Evolutionary conservation across 169 alveolate genomes (phyloP).

Genomic region (Blepharisma undulans): DNA sequence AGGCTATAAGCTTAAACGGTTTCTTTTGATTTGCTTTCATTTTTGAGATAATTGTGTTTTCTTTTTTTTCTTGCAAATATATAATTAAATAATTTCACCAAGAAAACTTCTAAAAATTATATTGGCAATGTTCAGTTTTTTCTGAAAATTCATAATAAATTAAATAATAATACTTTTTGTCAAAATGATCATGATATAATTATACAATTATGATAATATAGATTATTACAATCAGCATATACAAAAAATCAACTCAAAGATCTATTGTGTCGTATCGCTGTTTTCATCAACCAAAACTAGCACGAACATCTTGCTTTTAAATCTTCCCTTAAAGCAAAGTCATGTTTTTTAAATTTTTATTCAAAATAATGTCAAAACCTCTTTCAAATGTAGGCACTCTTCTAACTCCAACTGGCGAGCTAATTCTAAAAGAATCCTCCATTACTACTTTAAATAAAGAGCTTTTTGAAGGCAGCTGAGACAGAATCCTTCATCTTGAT

Average conservation of each 20-base stretch:
- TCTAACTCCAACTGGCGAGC: slow-evolving; percentile 33
- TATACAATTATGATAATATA: not conserved
- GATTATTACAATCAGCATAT: not conserved
- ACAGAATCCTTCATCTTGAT: slow-evolving; percentile 2
- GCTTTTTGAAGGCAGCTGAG: not conserved
- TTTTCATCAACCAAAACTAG: not conserved
- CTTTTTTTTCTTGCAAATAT: not conserved
- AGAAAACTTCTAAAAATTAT: not conserved
- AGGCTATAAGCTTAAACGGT: not conserved
- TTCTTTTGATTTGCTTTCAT: not conserved
- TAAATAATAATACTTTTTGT: not conserved
- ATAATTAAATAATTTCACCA: not conserved
- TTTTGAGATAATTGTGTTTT: not conserved
- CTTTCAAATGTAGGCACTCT: not conserved
- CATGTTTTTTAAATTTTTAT: not conserved
- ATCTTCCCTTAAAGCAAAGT: not conserved
- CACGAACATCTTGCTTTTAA: not conserved
- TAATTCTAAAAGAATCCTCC: not conserved
- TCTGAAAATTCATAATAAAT: not conserved
- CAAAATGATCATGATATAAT: not conserved
- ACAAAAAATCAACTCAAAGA: too few relatives aligned
- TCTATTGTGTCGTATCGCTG: not conserved
- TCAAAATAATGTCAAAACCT: not conserved
- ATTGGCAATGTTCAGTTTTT: not conserved
- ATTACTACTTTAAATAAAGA: slow-evolving; percentile 20